phyloP scores from a whole-genome alignment of 176 grass and related monocot genomes.

The Leersia perrieri region DNA sequence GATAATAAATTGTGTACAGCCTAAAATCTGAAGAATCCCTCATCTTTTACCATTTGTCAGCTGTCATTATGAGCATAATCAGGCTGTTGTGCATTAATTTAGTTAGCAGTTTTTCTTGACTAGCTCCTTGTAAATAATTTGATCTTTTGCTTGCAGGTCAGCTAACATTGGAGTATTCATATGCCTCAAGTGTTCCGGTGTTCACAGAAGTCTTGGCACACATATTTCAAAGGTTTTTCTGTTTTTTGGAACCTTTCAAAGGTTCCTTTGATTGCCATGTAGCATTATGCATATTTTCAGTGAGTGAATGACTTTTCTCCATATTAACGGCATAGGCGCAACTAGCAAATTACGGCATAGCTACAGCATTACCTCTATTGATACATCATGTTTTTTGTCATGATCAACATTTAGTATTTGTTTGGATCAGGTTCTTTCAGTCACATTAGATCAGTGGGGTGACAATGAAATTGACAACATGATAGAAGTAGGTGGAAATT shows the following conservation, averaged over 20 bases:
- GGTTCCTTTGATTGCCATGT: no score
- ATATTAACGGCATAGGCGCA: background rate
- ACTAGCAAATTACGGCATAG: background rate
- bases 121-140: background rate
- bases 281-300: no score
- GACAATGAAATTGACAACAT: conserved; percentile 67
- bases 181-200: conserved; percentile 63
- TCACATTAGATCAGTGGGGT: conserved; percentile 78
- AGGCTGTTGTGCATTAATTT: background rate
- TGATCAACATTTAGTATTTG: background rate
- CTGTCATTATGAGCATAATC: background rate
- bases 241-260: no score
- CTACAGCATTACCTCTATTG: background rate
- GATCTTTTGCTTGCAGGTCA: conserved; percentile 44
- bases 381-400: background rate
- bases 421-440: conserved; percentile 56
- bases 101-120: background rate
- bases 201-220: conserved; percentile 70
- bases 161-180: conserved; percentile 68
- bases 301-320: no score
- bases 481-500: conserved; percentile 86
- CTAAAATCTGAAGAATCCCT: background rate
- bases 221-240: conserved; percentile 73
- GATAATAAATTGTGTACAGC: background rate
- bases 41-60: background rate